Conservation (phyloP, 305 asterid species). For the Fraxinus albicans region DNA sequence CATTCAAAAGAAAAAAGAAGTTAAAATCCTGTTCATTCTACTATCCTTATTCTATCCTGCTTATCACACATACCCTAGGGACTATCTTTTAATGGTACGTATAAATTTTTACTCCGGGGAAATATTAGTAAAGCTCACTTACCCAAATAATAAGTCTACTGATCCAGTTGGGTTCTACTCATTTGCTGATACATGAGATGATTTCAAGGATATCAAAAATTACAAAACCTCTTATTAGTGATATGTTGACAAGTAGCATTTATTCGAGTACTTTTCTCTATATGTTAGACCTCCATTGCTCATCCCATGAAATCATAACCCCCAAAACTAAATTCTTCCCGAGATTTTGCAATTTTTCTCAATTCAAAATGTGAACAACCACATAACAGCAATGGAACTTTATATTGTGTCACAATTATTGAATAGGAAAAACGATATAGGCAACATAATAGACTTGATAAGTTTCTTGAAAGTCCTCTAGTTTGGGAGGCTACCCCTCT, state of each 20-base stretch:
- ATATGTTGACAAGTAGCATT: background rate
- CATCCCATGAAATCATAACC: background rate
- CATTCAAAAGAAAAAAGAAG: background rate
- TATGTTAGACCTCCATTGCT: background rate
- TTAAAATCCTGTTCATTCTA: background rate
- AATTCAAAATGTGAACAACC: background rate
- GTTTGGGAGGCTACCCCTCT: background rate
- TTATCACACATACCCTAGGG: background rate
- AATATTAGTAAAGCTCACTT: background rate
- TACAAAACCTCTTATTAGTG: background rate
- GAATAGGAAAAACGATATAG: background rate
- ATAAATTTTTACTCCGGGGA: background rate
- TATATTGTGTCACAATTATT: background rate
- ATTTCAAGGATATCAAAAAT: background rate
- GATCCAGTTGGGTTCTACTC: background rate
- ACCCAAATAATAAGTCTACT: background rate
- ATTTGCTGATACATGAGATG: background rate
- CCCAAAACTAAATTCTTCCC: background rate
- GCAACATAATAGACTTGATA: background rate
- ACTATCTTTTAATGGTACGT: background rate
- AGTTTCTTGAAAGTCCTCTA: background rate
- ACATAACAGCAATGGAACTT: background rate
- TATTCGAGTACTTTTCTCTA: background rate
- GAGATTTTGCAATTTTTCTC: background rate
- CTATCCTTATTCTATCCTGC: background rate